Conservation (phyloP, 148 eudicot species). For the Suaeda aralocaspica region DNA sequence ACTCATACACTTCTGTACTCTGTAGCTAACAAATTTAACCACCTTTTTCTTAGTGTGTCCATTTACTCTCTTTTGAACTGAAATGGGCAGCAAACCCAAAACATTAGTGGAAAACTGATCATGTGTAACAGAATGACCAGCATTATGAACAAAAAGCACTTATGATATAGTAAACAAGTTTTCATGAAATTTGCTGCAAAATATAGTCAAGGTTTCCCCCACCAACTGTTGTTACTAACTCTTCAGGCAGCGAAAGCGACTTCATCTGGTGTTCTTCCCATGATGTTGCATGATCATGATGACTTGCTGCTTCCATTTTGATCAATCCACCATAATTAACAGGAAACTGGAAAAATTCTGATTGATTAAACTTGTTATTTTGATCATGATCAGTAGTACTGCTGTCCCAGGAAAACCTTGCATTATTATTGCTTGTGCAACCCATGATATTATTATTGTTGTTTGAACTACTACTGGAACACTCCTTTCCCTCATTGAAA, state of each 20-base stretch:
- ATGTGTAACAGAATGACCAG: not conserved
- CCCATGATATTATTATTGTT: constrained; percentile 23
- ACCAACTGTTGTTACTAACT: constrained; percentile 15
- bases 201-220: constrained; percentile 22
- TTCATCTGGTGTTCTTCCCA: constrained; percentile 29
- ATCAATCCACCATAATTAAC: constrained; percentile 24
- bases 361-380: constrained; percentile 19
- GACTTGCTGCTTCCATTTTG: constrained; percentile 23
- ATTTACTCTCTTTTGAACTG: not conserved
- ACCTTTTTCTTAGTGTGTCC: not conserved
- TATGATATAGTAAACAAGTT: not conserved
- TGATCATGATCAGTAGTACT: constrained; percentile 22
- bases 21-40: no score
- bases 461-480: constrained; percentile 50
- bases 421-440: constrained; percentile 19
- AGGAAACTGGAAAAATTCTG: constrained; percentile 23
- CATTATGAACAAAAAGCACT: not conserved
- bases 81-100: not conserved
- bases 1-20: not conserved
- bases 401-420: constrained; percentile 29
- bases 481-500: constrained; percentile 43
- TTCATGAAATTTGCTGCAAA: constrained; percentile 23
- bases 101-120: not conserved
- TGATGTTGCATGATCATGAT: constrained; percentile 19
- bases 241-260: constrained; percentile 28